Conservation (phyloP, 352 stramenopile genomes). For the Phytophthora cryptogea region DNA sequence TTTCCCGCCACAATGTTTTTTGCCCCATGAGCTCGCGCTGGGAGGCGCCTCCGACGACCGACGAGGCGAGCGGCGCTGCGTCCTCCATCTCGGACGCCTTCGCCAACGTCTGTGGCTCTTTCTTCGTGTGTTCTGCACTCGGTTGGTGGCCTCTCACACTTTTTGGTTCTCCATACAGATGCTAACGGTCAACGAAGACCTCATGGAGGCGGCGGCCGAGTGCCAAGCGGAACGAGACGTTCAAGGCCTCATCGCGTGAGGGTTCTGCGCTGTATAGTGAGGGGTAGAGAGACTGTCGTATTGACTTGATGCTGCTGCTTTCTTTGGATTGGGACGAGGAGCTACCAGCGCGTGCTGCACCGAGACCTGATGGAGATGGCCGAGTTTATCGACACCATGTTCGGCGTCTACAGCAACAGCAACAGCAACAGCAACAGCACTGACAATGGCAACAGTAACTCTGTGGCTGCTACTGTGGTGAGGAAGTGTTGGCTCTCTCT, state of each 20-base stretch:
- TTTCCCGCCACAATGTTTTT: slow-evolving; percentile 22
- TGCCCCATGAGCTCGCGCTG: slow-evolving; percentile 19
- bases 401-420: slow-evolving; percentile 68
- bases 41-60: slow-evolving; percentile 18
- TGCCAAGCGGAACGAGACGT: slow-evolving; percentile 63
- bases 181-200: slow-evolving; percentile 76
- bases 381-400: slow-evolving; percentile 77
- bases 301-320: slow-evolving; percentile 15
- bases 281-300: neutral
- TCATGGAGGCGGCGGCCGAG: slow-evolving; percentile 61
- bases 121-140: neutral
- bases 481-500: neutral
- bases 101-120: slow-evolving; percentile 43
- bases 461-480: slow-evolving; percentile 3
- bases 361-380: slow-evolving; percentile 83
- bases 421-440: slow-evolving; percentile 42
- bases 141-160: neutral
- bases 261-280: neutral
- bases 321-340: slow-evolving; percentile 10
- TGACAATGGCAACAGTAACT: neutral
- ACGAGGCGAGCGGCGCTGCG: slow-evolving; percentile 44
- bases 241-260: slow-evolving; percentile 58
- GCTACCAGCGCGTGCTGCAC: slow-evolving; percentile 76
- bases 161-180: slow-evolving; percentile 49
- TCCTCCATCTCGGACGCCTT: slow-evolving; percentile 74